Evolutionary conservation across 805 yeast genomes (phyloP), one percentile per base, ranked within the genome.

Genomic region (Lipomyces mesembrius): DNA sequence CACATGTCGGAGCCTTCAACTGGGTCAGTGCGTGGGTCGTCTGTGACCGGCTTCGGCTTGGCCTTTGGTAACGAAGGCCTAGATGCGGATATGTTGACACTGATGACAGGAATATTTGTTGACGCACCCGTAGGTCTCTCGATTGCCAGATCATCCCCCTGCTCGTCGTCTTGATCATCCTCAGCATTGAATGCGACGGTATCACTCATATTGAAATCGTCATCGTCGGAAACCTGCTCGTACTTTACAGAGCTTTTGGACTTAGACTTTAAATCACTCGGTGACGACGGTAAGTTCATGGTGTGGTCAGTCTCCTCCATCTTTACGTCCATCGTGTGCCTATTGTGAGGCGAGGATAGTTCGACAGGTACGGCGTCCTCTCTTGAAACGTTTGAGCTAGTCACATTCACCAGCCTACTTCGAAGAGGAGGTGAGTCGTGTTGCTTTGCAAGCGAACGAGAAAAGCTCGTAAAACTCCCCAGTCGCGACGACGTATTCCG

Each of bases 131-230:
- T 35, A 8, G 66, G 71, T 12, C 63, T 52, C 53, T 71, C 64
- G 14, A 63, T 46, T 57, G 61, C 67, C 65, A 67, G 61, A 14
- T 39, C 65, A 2, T 68, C 69, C 17, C 68, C 75, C 27, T 11
- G 14, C 14, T 70, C 71, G 37, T 67, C 62, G 12, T 25, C 60
- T 25, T 32, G 65, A 9, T 2, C 35, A 37, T 14, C 11, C 43
- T 29, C 46, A 25, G n/a, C 37, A 17, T 37, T 20, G 22, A 9
- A 20, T 27, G 12, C 17, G 7, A 17, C 39, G 34, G 5, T 54
- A 6, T 46, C 68, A n/a, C 35, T 49, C 63, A 64, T 43, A 12
- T 22, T 12, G 49, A n/a, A 25, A 27, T 52, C 35, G 22, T 53
- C 63, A 20, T 57, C 59, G 57, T 67, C 70, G 2, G 61, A 62